phyloP scores from a whole-genome alignment of 2,329 filamentous ascomycete genomes.

The Neofusicoccum umdonicola region DNA sequence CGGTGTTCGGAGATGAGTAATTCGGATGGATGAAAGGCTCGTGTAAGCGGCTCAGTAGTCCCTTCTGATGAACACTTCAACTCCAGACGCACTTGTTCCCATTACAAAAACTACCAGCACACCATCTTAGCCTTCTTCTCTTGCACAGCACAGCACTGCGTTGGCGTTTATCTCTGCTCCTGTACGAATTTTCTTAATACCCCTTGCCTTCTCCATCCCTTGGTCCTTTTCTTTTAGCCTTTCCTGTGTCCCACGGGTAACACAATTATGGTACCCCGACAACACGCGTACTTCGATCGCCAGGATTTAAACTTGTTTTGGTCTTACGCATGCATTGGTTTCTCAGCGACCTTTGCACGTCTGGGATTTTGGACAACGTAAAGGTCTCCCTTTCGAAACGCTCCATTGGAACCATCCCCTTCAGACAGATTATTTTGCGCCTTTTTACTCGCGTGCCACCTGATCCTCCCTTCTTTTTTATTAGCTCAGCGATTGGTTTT shows the following conservation, averaged over 20 bases:
- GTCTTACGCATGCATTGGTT: not conserved
- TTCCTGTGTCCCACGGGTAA: not conserved
- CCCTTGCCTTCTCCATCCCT: constrained; percentile 8
- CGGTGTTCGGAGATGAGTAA: too few relatives aligned
- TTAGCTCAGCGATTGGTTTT: not conserved
- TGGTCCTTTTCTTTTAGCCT: not conserved
- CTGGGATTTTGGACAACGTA: not conserved
- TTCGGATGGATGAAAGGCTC: too few relatives aligned
- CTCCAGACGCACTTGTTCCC: not conserved
- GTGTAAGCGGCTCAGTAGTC: too few relatives aligned
- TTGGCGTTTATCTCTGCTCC: not conserved
- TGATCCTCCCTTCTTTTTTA: not conserved
- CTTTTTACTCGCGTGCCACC: too few relatives aligned
- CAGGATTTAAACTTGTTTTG: not conserved
- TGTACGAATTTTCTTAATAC: constrained; percentile 1
- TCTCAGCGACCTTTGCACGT: not conserved
- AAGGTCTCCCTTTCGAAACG: too few relatives aligned
- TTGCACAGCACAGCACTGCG: not conserved
- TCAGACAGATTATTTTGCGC: too few relatives aligned
- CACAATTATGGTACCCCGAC: not conserved
- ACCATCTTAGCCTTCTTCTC: not conserved
- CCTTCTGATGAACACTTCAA: too few relatives aligned
- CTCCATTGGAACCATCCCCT: too few relatives aligned
- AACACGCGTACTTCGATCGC: not conserved
- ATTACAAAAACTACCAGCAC: not conserved